Evolutionary conservation across 805 yeast species (phyloP).

Genomic region (Cyberlindnera xylosilytica): DNA sequence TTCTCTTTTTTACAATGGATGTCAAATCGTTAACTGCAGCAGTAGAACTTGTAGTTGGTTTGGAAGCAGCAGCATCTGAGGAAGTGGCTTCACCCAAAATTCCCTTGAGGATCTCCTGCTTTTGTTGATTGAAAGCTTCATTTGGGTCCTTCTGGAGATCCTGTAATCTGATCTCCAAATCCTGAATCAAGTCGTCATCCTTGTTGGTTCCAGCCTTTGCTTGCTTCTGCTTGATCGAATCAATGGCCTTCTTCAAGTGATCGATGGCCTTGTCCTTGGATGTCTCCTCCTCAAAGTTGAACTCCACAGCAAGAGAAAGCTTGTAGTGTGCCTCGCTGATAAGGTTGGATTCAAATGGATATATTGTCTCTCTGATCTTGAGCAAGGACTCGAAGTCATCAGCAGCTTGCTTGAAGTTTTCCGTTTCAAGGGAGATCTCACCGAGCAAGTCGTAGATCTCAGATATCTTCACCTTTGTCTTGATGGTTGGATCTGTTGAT

Average conservation of each 20-base stretch:
- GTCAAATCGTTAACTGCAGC: conserved; percentile 57
- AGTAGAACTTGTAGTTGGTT: conserved; percentile 24
- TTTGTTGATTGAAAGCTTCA: conserved; percentile 46
- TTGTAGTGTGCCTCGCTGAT: conserved; percentile 81
- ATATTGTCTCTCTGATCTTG: conserved; percentile 49
- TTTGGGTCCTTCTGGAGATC: conserved; percentile 54
- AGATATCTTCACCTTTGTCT: conserved; percentile 52
- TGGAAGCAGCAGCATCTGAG: conserved; percentile 24
- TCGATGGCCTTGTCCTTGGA: conserved; percentile 50
- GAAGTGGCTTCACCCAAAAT: conserved; percentile 46
- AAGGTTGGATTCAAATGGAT: conserved; percentile 46
- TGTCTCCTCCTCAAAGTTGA: conserved; percentile 49
- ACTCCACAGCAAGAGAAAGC: conserved; percentile 75
- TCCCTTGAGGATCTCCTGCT: conserved; percentile 52
- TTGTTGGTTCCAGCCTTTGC: conserved; percentile 33
- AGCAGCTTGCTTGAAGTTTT: conserved; percentile 77
- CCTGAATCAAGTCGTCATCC: conserved; percentile 47
- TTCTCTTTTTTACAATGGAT: conserved; percentile 58
- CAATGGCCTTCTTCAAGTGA: conserved; percentile 52
- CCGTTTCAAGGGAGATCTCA: conserved; percentile 86
- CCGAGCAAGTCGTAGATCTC: conserved; percentile 80
- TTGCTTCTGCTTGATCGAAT: conserved; percentile 35
- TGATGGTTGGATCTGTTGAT: conserved; percentile 33
- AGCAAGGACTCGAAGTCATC: conserved; percentile 62
- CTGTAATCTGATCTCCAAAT: conserved; percentile 51